Percentiles rank a stretch among this genome's conserved stretches.
Conservation (phyloP, 1,284 basidiomycete genomes). For the Naganishia cerealis region DNA sequence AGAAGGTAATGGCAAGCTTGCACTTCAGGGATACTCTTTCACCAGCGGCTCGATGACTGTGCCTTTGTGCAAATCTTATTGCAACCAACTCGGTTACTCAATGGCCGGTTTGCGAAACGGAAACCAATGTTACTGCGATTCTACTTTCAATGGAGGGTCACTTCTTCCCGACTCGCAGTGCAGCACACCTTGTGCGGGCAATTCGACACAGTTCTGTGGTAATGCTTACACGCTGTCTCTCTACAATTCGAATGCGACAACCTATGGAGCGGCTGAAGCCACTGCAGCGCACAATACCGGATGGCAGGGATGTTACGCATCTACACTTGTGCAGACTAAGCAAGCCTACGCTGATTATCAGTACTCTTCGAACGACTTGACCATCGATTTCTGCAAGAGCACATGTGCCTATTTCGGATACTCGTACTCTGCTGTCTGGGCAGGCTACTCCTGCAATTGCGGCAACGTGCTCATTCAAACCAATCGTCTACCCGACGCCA, state of each 20-base stretch:
- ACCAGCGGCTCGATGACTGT: conserved; percentile 27
- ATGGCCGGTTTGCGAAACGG: conserved; percentile 38
- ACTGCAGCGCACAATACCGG: conserved; percentile 22
- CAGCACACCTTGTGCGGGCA: conserved; percentile 40
- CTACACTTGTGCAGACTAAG: neutral
- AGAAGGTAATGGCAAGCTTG: conserved; percentile 24
- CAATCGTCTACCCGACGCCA: conserved; percentile 32
- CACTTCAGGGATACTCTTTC: conserved; percentile 16
- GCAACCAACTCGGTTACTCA: conserved; percentile 35
- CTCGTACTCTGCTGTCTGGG: conserved; percentile 37
- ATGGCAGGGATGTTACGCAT: conserved; percentile 28
- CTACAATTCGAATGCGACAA: conserved; percentile 28
- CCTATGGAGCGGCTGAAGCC: conserved; percentile 12
- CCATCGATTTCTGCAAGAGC: conserved; percentile 34
- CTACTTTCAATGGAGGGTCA: conserved; percentile 18
- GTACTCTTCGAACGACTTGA: conserved; percentile 36
- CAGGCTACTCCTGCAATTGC: conserved; percentile 40
- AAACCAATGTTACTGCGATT: conserved; percentile 36
- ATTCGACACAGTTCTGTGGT: conserved; percentile 42
- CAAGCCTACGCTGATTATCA: conserved; percentile 26
- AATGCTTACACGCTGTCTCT: conserved; percentile 31
- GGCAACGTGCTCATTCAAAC: conserved; percentile 36
- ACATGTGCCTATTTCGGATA: conserved; percentile 39
- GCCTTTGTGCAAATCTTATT: conserved; percentile 30
- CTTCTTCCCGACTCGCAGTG: conserved; percentile 26